Base-by-base conservation (phyloP, 768 basidiomycete genomes). In the Lentinula sp. region DNA sequence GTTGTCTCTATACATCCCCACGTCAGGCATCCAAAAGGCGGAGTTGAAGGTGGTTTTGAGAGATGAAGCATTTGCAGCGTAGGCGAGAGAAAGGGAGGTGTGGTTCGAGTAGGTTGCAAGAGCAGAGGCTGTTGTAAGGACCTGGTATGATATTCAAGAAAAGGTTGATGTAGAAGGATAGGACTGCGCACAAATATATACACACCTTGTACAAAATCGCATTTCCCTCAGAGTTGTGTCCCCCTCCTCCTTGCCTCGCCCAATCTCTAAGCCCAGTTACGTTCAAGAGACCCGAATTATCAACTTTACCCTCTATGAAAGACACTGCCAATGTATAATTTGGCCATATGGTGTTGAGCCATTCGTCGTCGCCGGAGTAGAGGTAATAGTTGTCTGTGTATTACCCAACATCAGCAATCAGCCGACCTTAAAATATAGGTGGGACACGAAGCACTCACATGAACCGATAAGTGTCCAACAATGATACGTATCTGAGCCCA, bases 381-480 rank as follows among this genome's bases (percentile, higher is more conserved):
- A 84, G 67, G 62, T 74, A 80, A 68, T 86, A 86, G 66, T 84
- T 85, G 67, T 84, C 78, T 79, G 6, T 37, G n/a, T 13, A 15
- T 53, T n/a, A 43, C 21, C 54, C 50, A 55, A 16, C 28, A 46
- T 34, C 43, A 34, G 31, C 28, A 37, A 51, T 4, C 11, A 2
- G 39, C 34, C 18, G n/a, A 21, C 18, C 10, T 5, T 0, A 39
- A 9, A 8, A 8, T 5, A 13, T 28, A 8, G 48, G 15, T 16
- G 21, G 45, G 28, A 37, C 3, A 23, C 35, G 21, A 45, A 18
- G 8, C 9, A 68, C 76, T 63, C 62, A 79, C 79, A 70, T 11
- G 78, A 78, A n/a, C 84, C 84, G 62, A 86, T 80, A 28, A 86
- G 71, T 16, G 84, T 84, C 83, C 83, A 85, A 21, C 75, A 76